Conservation (phyloP, 371 early-diverging fungal species). For the Coemansia linderi region DNA sequence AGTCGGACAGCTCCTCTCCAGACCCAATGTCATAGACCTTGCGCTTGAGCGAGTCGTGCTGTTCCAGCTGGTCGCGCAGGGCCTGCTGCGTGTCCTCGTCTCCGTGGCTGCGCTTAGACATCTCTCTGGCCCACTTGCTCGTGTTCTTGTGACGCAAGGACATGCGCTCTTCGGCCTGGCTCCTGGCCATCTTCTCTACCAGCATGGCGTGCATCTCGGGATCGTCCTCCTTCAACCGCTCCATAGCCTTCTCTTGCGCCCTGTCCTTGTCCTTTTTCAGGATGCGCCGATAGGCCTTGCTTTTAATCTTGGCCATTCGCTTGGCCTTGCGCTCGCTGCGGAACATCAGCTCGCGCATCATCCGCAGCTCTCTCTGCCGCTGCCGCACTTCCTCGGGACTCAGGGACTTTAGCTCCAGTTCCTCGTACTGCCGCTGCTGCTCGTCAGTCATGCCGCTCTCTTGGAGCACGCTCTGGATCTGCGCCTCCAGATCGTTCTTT, state of each 20-base stretch:
- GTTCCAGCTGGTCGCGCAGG: slow-evolving; percentile 80
- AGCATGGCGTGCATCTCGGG: slow-evolving; percentile 60
- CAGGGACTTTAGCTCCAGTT: slow-evolving; percentile 78
- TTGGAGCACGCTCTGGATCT: slow-evolving; percentile 69
- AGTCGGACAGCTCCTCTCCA: slow-evolving; percentile 60
- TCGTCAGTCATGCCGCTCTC: slow-evolving; percentile 77
- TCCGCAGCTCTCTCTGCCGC: slow-evolving; percentile 75
- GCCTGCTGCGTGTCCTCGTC: slow-evolving; percentile 77
- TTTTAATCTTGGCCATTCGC: slow-evolving; percentile 94
- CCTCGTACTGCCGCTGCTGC: slow-evolving; percentile 78
- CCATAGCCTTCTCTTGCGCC: slow-evolving; percentile 56
- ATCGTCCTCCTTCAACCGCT: slow-evolving; percentile 70
- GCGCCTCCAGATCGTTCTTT: slow-evolving; percentile 74
- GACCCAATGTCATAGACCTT: slow-evolving; percentile 78
- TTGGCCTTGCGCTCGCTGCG: slow-evolving; percentile 89
- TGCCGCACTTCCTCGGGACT: slow-evolving; percentile 75
- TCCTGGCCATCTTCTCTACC: slow-evolving; percentile 66
- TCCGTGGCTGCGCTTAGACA: slow-evolving; percentile 70
- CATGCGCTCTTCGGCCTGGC: slow-evolving; percentile 90
- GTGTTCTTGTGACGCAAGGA: slow-evolving; percentile 90
- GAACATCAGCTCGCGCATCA: slow-evolving; percentile 93
- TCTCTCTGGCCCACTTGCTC: slow-evolving; percentile 91
- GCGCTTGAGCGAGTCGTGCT: slow-evolving; percentile 76
- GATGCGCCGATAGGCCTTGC: slow-evolving; percentile 88
- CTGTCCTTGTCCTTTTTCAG: slow-evolving; percentile 65